phyloP scores from a whole-genome alignment of 2,329 filamentous ascomycete species.

The Diplodia intermedia region DNA sequence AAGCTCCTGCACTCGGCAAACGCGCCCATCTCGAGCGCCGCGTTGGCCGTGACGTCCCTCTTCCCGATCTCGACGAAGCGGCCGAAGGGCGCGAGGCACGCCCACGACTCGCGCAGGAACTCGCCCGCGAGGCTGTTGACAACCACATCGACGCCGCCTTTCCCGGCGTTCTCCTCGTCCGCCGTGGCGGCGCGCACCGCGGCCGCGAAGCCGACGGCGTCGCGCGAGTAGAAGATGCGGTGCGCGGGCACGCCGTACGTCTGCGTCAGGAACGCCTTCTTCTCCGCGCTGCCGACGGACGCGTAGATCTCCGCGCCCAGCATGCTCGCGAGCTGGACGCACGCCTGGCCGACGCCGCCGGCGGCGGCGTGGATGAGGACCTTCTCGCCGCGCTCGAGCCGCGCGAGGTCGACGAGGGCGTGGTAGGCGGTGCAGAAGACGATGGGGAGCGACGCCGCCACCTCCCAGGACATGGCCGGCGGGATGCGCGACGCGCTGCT shows the following conservation, averaged over 20 bases:
- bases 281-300: conserved; percentile 41
- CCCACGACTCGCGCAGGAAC: conserved; percentile 40
- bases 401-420: conserved; percentile 35
- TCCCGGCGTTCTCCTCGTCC: conserved; percentile 11
- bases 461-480: conserved; percentile 36
- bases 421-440: conserved; percentile 37
- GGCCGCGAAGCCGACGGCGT: conserved; percentile 39
- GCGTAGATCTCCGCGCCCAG: conserved; percentile 42
- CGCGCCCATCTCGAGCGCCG: conserved; percentile 31
- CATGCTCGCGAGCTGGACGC: conserved; percentile 39
- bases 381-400: conserved; percentile 32
- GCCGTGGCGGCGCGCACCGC: conserved; percentile 39
- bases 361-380: conserved; percentile 46
- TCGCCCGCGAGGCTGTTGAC: conserved; percentile 44
- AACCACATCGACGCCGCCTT: conserved; percentile 45
- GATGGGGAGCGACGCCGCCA: conserved; percentile 38
- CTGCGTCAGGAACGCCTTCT: conserved; percentile 39
- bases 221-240: conserved; percentile 44
- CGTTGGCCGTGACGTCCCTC: conserved; percentile 33
- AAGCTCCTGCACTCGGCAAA: conserved; percentile 36
- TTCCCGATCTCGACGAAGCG: conserved; percentile 40
- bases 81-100: conserved; percentile 42
- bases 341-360: conserved; percentile 44
- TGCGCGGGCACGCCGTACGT: conserved; percentile 40
- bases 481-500: conserved; percentile 23